Evolutionary conservation across 1,284 basidiomycete genomes (phyloP).

Genomic region (Leccinum griseonigrum): DNA sequence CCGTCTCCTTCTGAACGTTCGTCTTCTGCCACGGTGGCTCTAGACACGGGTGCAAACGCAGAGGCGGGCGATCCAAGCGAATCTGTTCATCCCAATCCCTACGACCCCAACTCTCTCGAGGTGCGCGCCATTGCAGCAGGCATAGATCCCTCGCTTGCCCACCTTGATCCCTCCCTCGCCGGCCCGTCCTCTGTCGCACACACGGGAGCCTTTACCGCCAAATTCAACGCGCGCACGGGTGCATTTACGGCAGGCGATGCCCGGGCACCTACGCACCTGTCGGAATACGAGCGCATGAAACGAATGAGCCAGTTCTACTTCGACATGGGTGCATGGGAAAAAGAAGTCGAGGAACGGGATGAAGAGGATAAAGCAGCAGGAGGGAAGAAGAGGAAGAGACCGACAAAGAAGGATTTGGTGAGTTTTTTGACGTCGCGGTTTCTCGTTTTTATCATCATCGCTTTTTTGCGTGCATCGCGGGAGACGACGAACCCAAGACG

Average conservation of each 20-base stretch:
- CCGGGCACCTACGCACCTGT: slow-evolving; percentile 73
- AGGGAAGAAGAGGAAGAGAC: slow-evolving; percentile 71
- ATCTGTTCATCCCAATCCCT: slow-evolving; percentile 13
- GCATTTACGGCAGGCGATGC: slow-evolving; percentile 66
- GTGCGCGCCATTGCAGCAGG: slow-evolving; percentile 69
- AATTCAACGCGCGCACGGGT: slow-evolving; percentile 85
- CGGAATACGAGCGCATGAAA: slow-evolving; percentile 80
- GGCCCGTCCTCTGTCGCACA: slow-evolving; percentile 41
- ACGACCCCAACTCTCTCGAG: slow-evolving; percentile 46
- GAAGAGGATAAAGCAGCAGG: slow-evolving; percentile 53
- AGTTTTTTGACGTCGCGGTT: slow-evolving; percentile 14
- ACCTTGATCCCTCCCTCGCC: slow-evolving; percentile 71
- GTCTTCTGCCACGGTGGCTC: slow-evolving; percentile 16
- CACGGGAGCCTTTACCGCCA: slow-evolving; percentile 58
- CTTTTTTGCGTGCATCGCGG: slow-evolving; percentile 20
- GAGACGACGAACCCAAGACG: slow-evolving; percentile 21
- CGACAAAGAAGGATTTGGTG: slow-evolving; percentile 86
- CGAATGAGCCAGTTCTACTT: slow-evolving; percentile 90
- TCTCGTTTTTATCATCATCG: slow-evolving; percentile 10
- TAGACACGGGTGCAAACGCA: slow-evolving; percentile 2
- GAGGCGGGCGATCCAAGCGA: slow-evolving; percentile 2
- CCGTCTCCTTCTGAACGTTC: slow-evolving; percentile 29
- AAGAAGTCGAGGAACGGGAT: slow-evolving; percentile 60
- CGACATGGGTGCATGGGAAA: slow-evolving; percentile 81
- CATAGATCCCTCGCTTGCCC: slow-evolving; percentile 82